phyloP scores from a whole-genome alignment of 1,284 basidiomycete species.

The Amylostereum areolatum region DNA sequence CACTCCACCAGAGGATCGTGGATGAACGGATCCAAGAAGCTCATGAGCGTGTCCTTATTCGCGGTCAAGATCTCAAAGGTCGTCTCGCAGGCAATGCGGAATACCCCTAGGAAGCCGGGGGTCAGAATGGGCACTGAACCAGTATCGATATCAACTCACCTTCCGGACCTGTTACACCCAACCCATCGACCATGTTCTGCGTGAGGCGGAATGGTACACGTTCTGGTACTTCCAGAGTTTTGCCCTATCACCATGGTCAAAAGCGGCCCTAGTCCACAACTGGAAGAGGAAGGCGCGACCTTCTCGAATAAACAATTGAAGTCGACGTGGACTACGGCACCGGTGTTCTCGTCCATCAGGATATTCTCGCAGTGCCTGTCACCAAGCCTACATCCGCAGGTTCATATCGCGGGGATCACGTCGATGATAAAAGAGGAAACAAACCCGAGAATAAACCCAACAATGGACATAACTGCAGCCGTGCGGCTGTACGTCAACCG shows the following conservation, averaged over 20 bases:
- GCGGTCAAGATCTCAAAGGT: slow-evolving; percentile 84
- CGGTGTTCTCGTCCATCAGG: slow-evolving; percentile 82
- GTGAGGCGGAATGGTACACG: slow-evolving; percentile 94
- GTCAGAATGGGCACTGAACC: not conserved
- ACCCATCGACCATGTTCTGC: slow-evolving; percentile 89
- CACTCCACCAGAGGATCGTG: slow-evolving; percentile 98
- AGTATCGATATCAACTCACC: slow-evolving; percentile 35
- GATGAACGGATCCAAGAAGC: slow-evolving; percentile 94
- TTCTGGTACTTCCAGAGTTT: slow-evolving; percentile 86
- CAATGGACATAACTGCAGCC: slow-evolving; percentile 97
- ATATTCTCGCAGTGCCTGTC: slow-evolving; percentile 99
- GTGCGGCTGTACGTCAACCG: slow-evolving; percentile 86
- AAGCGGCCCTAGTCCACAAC: slow-evolving; percentile 1
- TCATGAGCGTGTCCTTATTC: slow-evolving; percentile 94
- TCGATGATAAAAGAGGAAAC: slow-evolving; percentile 18
- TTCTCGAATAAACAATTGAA: slow-evolving; percentile 99
- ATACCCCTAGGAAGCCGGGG: slow-evolving; percentile 58
- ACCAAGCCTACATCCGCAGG: slow-evolving; percentile 63
- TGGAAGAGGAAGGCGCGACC: slow-evolving; percentile 32
- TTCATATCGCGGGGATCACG: not conserved
- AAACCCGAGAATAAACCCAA: slow-evolving; percentile 94
- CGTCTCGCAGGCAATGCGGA: slow-evolving; percentile 90
- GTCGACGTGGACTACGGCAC: slow-evolving; percentile 95
- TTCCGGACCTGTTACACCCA: slow-evolving; percentile 93
- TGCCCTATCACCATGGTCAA: slow-evolving; percentile 48